phyloP scores from a whole-genome alignment of 169 alveolate species.

The Cryptosporidium sp. region DNA sequence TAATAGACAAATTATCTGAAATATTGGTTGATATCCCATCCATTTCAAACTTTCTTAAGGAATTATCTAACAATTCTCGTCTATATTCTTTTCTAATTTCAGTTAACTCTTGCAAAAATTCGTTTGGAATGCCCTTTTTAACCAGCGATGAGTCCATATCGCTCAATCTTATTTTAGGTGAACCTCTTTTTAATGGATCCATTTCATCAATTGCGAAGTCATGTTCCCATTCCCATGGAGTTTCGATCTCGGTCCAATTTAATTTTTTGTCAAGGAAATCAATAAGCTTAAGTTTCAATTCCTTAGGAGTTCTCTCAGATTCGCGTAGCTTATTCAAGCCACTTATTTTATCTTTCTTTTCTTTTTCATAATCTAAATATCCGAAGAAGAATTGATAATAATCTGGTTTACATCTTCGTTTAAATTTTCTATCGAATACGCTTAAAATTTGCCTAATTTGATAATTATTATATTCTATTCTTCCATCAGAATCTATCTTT shows the following conservation, averaged over 20 bases:
- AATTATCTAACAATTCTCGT: conserved; percentile 36
- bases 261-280: conserved; percentile 59
- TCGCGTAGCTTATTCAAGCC: not conserved
- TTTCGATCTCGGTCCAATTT: conserved; percentile 52
- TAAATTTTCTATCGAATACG: conserved; percentile 33
- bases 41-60: conserved; percentile 27
- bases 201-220: conserved; percentile 51
- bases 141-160: conserved; percentile 43
- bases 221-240: conserved; percentile 75
- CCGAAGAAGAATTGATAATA: conserved; percentile 65
- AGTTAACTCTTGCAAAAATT: conserved; percentile 42
- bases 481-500: conserved; percentile 47
- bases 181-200: not conserved
- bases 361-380: conserved; percentile 46
- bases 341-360: conserved; percentile 9
- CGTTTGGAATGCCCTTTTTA: conserved; percentile 38
- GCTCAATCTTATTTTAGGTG: conserved; percentile 23
- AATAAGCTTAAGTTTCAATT: conserved; percentile 49
- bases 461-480: conserved; percentile 54
- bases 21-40: conserved; percentile 16
- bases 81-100: conserved; percentile 61
- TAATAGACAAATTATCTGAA: not conserved
- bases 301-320: conserved; percentile 24
- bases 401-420: conserved; percentile 44
- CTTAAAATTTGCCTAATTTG: conserved; percentile 51